phyloP scores from a whole-genome alignment of 176 grass and related monocot species.

The Oryza punctata region DNA sequence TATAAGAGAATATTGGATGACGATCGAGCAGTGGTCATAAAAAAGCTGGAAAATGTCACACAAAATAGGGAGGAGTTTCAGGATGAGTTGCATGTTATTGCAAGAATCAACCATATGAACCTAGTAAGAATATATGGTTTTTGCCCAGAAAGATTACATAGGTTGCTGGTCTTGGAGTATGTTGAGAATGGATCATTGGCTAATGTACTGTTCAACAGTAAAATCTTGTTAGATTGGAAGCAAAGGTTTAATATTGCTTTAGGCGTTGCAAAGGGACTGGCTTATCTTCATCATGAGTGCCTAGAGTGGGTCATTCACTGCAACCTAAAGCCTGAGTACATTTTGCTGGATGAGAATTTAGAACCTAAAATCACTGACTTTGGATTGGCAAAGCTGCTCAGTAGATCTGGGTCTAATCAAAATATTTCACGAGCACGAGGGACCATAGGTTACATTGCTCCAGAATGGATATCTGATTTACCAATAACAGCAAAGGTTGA shows the following conservation, averaged over 20 bases:
- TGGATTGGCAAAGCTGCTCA: too few relatives aligned
- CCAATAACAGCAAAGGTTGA: too few relatives aligned
- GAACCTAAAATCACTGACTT: too few relatives aligned
- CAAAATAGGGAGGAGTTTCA: slow-evolving; percentile 45
- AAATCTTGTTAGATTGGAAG: slow-evolving; percentile 35
- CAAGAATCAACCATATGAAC: slow-evolving; percentile 59
- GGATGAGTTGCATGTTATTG: slow-evolving; percentile 43
- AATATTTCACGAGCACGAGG: too few relatives aligned
- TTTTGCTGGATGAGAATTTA: too few relatives aligned
- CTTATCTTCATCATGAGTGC: slow-evolving; percentile 56
- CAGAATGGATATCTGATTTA: too few relatives aligned
- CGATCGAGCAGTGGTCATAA: slow-evolving; percentile 17
- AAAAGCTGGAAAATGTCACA: slow-evolving; percentile 37
- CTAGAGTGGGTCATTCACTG: too few relatives aligned
- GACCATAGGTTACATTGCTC: too few relatives aligned
- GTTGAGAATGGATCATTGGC: slow-evolving; percentile 48
- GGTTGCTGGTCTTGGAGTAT: slow-evolving; percentile 50
- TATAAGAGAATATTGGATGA: slow-evolving; percentile 47
- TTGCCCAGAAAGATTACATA: slow-evolving; percentile 50
- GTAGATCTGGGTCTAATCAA: too few relatives aligned
- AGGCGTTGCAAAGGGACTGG: slow-evolving; percentile 50
- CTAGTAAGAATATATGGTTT: slow-evolving; percentile 50
- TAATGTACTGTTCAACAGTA: slow-evolving; percentile 29
- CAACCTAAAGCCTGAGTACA: too few relatives aligned
- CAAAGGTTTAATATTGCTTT: slow-evolving; percentile 49